Base-by-base conservation (phyloP, 163 green algal genomes). In the Scenedesmus sp. region DNA sequence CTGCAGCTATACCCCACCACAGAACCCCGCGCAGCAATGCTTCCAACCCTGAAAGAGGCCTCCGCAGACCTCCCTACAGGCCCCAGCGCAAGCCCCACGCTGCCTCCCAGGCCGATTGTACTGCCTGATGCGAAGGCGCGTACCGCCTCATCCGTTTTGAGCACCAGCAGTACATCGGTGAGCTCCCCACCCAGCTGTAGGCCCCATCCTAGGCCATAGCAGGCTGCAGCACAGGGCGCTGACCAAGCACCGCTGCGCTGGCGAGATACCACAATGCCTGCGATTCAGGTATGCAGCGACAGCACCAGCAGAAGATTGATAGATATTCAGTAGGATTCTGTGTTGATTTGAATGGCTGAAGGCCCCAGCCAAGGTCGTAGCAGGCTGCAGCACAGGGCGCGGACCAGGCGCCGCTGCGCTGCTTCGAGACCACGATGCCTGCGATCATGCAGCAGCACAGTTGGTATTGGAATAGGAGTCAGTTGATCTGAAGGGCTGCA, bases 141-240 rank as follows among this genome's bases (percentile, higher is more conserved):
- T 82, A 96, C 82, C 74, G 94, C 94, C 0, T 95, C 92, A 56
- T 94, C 86, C 46, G 91, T 96, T 60, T 93, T 94, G 70, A 97
- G 93, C 15, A 98, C 95, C 59, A 98, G 94, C 82, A 98, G 88
- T 52, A 97, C 86, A 91, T 98, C 96, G 55, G 94, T 95, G 16
- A 98, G 93, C 90, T 83, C 90, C 46, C 55, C 82, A 18, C 93
- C 92, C 15, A 95, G 60, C 93, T 97, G 96, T 74, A 96, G 92
- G 4, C 96, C 96, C 95, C 95, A 97, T 73, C 96, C 96, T 34
- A 96, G 16, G 56, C 95, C 94, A 46, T 82, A 93, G 26, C 93
- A 91, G 6, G 91, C 90, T 20, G 96, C 79, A 34, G 95, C 93
- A 64, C 94, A 97, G 12, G 96, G 96, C 3, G 95, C 92, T 6